A percentile compares a stretch with the other conserved stretches of the same genome.
These are phyloP conservation scores for Tothia fuscella DNA, from an alignment of 2,329 filamentous ascomycete species.

Conservation along the genomic window DNA sequence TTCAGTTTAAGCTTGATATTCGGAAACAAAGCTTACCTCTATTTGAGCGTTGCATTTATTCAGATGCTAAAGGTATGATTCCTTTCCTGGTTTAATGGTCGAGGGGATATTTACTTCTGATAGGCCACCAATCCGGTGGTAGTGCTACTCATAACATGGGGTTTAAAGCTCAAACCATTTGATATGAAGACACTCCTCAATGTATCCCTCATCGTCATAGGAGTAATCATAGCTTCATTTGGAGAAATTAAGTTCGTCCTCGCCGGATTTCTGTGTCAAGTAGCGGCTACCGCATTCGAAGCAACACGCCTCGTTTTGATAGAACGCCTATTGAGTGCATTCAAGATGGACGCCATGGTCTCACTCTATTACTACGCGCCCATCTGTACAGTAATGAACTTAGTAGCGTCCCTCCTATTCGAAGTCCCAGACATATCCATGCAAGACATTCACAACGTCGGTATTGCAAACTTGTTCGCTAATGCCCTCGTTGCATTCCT, in stretches of 20 bases:
- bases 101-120: not conserved
- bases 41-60: slow-evolving; percentile 92
- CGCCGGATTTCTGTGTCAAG: slow-evolving; percentile 15
- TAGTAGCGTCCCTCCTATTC: slow-evolving; percentile 11
- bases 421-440: slow-evolving; percentile 13
- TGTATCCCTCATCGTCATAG: slow-evolving; percentile 16
- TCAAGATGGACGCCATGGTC: slow-evolving; percentile 17
- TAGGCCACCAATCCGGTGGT: slow-evolving; percentile 15
- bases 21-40: slow-evolving; percentile 90
- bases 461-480: slow-evolving; percentile 12
- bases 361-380: slow-evolving; percentile 17
- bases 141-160: slow-evolving; percentile 14
- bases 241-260: slow-evolving; percentile 16
- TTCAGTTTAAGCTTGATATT: slow-evolving; percentile 95
- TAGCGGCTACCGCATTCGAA: slow-evolving; percentile 14
- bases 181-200: slow-evolving; percentile 13
- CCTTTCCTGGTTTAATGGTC: not conserved
- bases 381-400: slow-evolving; percentile 15
- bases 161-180: slow-evolving; percentile 13
- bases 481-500: slow-evolving; percentile 15
- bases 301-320: slow-evolving; percentile 15
- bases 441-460: slow-evolving; percentile 14
- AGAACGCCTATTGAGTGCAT: slow-evolving; percentile 13
- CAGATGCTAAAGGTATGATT: slow-evolving; percentile 86
- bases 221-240: slow-evolving; percentile 15